These are phyloP conservation scores for Ensete ventricosum DNA, from an alignment of 176 grass and related monocot species.

Conservation along the genomic window DNA sequence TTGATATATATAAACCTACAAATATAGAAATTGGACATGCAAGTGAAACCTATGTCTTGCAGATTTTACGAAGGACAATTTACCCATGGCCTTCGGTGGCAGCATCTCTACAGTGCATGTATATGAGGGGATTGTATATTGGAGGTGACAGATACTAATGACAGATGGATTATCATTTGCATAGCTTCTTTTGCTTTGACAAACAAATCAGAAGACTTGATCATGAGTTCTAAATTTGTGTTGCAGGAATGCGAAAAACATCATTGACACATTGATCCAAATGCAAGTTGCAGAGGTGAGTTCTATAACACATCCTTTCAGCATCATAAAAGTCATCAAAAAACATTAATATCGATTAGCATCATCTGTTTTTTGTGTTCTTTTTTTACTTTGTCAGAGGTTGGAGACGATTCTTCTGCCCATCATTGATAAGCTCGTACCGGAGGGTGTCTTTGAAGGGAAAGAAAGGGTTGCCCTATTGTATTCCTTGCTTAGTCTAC, in stretches of 20 bases:
- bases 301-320: background rate
- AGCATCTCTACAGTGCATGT: constrained; percentile 34
- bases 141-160: constrained; percentile 29
- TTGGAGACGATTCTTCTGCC: constrained; percentile 37
- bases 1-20: background rate
- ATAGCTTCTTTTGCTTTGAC: background rate
- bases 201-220: too few relatives aligned
- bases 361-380: too few relatives aligned
- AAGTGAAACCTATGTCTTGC: constrained; percentile 13
- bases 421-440: constrained; percentile 40
- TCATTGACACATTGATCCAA: constrained; percentile 1
- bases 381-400: constrained; percentile 29
- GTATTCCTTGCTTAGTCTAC: constrained; percentile 31
- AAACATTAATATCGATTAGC: too few relatives aligned
- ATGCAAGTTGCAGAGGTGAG: constrained; percentile 19
- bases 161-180: background rate
- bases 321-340: too few relatives aligned
- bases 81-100: constrained; percentile 54
- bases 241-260: constrained; percentile 19
- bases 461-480: constrained; percentile 30
- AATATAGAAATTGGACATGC: background rate
- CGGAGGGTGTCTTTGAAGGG: constrained; percentile 37
- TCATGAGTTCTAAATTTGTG: too few relatives aligned
- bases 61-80: constrained; percentile 39
- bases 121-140: constrained; percentile 47